Conservation (phyloP, 2,329 filamentous ascomycete species). For the Stachybotrys chartarum region DNA sequence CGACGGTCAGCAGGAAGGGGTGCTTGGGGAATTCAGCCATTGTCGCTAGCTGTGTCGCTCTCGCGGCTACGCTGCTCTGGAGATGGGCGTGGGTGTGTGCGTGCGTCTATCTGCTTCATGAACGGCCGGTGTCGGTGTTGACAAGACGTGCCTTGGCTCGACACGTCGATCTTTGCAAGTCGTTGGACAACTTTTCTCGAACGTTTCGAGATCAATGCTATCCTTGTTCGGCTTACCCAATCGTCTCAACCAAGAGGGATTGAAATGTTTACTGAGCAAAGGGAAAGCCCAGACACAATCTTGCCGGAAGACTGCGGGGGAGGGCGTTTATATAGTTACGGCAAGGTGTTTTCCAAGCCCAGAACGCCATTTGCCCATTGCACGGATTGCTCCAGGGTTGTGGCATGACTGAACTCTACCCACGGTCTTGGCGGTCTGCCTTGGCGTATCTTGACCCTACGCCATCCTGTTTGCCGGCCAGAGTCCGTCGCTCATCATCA, state of each 20-base stretch:
- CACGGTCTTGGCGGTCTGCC: background rate
- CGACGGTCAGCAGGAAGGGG: slow-evolving; percentile 53
- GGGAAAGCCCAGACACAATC: background rate
- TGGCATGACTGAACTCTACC: background rate
- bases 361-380: background rate
- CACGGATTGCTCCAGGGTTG: background rate
- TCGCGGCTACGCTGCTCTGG: background rate
- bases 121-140: background rate
- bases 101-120: background rate
- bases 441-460: background rate
- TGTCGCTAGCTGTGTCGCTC: background rate
- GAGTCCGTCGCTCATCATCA: background rate
- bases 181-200: background rate
- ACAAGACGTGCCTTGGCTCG: background rate
- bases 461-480: background rate
- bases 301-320: background rate
- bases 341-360: background rate
- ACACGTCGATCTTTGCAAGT: background rate
- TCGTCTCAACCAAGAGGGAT: background rate
- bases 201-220: background rate
- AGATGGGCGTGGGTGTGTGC: background rate
- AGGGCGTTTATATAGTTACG: background rate
- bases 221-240: background rate
- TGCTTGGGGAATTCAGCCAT: slow-evolving; percentile 41
- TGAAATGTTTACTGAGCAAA: background rate